phyloP scores from a whole-genome alignment of 306 rosid species.

The Prunus padus region DNA sequence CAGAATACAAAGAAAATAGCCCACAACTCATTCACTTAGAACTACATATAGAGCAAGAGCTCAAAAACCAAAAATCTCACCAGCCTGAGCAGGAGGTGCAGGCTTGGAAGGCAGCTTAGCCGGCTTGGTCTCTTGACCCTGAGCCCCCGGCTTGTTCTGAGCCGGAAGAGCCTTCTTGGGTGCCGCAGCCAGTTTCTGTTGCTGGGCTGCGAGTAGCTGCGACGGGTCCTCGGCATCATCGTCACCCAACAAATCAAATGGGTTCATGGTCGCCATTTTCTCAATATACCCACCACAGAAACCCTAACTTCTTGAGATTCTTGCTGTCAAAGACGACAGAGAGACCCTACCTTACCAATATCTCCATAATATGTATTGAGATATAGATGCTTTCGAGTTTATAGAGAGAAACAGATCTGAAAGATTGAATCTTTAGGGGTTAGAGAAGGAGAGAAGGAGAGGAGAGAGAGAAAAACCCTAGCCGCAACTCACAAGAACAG shows the following conservation, averaged over 20 bases:
- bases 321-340: constrained; percentile 22
- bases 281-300: constrained; percentile 14
- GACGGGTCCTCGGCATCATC: constrained; percentile 90
- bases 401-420: constrained; percentile 16
- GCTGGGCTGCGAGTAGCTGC: constrained; percentile 60
- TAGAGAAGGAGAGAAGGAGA: background rate
- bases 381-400: background rate
- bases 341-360: constrained; percentile 36
- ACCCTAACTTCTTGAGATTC: constrained; percentile 17
- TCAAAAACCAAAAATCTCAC: constrained; percentile 33
- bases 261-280: constrained; percentile 75
- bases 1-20: too few relatives aligned
- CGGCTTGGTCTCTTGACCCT: constrained; percentile 40
- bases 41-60: background rate
- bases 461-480: constrained; percentile 53
- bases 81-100: constrained; percentile 77
- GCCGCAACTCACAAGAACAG: constrained; percentile 49
- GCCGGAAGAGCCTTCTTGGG: constrained; percentile 33
- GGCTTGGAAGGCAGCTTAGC: constrained; percentile 85
- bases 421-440: constrained; percentile 9
- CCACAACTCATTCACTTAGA: background rate
- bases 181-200: constrained; percentile 43
- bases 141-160: constrained; percentile 44
- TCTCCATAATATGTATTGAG: constrained; percentile 37
- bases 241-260: constrained; percentile 85